Evolutionary conservation across 2,329 filamentous ascomycete genomes (phyloP), one percentile per base, ranked within the genome.

Genomic region (Ophiostoma ulmi): DNA sequence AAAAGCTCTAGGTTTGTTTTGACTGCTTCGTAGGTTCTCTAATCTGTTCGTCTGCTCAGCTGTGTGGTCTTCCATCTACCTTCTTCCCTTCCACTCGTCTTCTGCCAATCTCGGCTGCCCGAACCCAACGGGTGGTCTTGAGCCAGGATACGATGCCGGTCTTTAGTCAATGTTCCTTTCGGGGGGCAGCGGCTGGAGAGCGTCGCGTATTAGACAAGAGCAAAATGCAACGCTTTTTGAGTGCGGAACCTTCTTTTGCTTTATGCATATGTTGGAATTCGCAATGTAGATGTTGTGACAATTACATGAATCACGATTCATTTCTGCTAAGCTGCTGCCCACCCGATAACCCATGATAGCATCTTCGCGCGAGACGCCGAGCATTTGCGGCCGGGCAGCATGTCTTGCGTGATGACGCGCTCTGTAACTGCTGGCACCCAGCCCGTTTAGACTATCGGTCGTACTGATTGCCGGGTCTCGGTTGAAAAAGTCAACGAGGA

Each of bases 271-370:
- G 77, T 78, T 77, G 78, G 76, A 52, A 74, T 74, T 77, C 78
- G 79, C 79, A 80, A 80, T 80, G 80, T 77, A 79, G 79, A 77
- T 76, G 77, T 77, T 80, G 79, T 76, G 71, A 80, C 79, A 80
- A 77, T 14, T 67, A 71, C 69, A 65, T 31, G 20, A 35, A 67
- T 11, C 10, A 38, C 26, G 52, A 26, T 10, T 58, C 10, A 58
- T 10, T 26, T 26, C 5, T 20, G 44, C 20, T 58, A 4, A 13
- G 22, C 44, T 14, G 22, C 22, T 31, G 52, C 22, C 52, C 52
- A 58, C 52, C 7, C 52, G 3, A 22, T 26, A 4, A 26, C 52
- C 22, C n/a, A 58, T 11, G 52, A 26, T n/a, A 26, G 5, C 52
- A 26, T 26, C 44, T 10, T 31, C 31, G 10, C 22, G 13, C 52